These are phyloP conservation scores for Rosa hybrid DNA, from an alignment of 331 rosid genomes.

Conservation along the genomic window DNA sequence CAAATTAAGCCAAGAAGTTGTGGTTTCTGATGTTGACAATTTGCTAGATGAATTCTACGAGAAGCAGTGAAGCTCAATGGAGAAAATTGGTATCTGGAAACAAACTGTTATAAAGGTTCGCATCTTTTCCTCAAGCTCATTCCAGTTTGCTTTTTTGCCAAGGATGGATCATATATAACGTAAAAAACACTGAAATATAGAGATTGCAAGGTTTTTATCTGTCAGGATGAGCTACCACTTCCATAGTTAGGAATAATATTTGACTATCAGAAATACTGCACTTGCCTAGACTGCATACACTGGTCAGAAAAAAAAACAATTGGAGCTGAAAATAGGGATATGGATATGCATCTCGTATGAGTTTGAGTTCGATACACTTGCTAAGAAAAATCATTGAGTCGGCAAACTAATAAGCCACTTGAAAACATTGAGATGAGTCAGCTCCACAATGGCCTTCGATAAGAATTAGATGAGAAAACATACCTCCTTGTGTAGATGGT, in stretches of 20 bases:
- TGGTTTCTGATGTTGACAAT: constrained; percentile 13
- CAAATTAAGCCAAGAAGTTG: background rate
- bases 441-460: background rate
- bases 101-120: background rate
- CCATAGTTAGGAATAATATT: background rate
- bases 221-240: background rate
- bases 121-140: constrained; percentile 14
- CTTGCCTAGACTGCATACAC: background rate
- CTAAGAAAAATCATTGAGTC: constrained; percentile 27
- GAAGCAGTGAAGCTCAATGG: background rate
- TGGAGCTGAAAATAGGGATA: too few relatives aligned
- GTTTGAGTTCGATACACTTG: constrained; percentile 22
- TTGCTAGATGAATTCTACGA: constrained; percentile 4
- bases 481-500: constrained; percentile 30
- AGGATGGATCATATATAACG: constrained; percentile 13
- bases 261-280: background rate
- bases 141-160: constrained; percentile 9
- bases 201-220: constrained; percentile 7
- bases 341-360: constrained; percentile 29
- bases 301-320: too few relatives aligned
- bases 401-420: background rate
- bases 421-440: background rate
- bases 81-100: background rate
- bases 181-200: constrained; percentile 27
- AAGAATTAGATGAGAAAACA: background rate